These are phyloP conservation scores for Arachis monticola DNA, from an alignment of 331 rosid genomes.

Conservation along the genomic window DNA sequence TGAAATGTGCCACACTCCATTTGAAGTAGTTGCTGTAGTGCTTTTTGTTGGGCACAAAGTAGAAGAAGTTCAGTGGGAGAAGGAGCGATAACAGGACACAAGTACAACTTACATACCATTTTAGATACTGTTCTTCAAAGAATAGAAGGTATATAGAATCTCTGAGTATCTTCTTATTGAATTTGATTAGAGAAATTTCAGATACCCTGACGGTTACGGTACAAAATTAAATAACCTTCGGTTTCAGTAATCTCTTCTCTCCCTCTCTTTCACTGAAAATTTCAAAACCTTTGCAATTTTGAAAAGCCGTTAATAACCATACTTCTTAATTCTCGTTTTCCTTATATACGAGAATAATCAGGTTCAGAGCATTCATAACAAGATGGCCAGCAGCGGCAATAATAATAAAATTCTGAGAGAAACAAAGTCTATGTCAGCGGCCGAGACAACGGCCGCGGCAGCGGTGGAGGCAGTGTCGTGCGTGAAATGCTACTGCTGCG, in stretches of 20 bases:
- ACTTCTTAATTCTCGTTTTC: not conserved
- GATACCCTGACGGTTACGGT: not conserved
- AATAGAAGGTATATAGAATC: not conserved
- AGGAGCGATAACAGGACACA: constrained; percentile 53
- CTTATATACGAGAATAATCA: not conserved
- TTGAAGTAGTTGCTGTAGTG: constrained; percentile 14
- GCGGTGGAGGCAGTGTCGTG: constrained; percentile 32
- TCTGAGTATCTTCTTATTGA: not conserved
- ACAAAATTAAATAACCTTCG: not conserved
- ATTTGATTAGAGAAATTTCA: constrained; percentile 14
- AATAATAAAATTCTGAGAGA: not conserved
- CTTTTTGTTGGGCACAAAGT: constrained; percentile 49
- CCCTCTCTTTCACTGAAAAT: not conserved
- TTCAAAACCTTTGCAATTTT: not conserved
- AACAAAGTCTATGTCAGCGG: constrained; percentile 18
- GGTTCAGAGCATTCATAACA: not conserved
- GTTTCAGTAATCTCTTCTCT: not conserved
- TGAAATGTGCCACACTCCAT: constrained; percentile 49
- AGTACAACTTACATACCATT: not conserved
- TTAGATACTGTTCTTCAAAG: no score
- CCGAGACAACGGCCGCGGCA: constrained; percentile 37
- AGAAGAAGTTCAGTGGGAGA: constrained; percentile 59
- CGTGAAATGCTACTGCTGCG: constrained; percentile 70
- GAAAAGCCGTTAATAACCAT: not conserved
- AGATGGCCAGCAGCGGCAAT: not conserved